These are phyloP conservation scores for Euphorbia peplus DNA, from an alignment of 345 rosid species.

Conservation along the genomic window DNA sequence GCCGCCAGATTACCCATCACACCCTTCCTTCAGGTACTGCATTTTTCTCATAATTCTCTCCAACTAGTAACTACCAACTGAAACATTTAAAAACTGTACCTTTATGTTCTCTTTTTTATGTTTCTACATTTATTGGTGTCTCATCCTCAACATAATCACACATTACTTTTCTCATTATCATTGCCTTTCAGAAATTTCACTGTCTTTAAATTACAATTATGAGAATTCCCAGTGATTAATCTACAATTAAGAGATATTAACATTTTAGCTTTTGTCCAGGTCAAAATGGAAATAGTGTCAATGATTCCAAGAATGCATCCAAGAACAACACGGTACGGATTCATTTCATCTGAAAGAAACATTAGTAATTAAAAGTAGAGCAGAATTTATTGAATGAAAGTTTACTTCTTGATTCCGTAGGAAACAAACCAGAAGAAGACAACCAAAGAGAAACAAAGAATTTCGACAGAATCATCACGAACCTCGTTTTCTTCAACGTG, in stretches of 20 bases:
- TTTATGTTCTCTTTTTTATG: not conserved
- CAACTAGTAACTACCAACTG: not conserved
- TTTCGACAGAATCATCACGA: conserved; percentile 65
- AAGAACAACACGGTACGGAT: conserved; percentile 50
- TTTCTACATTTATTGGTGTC: not conserved
- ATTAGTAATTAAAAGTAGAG: not conserved
- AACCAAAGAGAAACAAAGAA: conserved; percentile 49
- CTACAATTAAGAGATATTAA: conserved; percentile 16
- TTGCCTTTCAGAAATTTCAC: not conserved
- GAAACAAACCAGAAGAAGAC: conserved; percentile 46
- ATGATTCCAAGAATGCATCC: conserved; percentile 30
- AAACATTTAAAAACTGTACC: not conserved
- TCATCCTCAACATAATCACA: not conserved
- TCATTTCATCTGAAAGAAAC: not conserved
- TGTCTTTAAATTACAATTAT: not conserved
- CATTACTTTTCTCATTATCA: not conserved
- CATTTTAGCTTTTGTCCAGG: conserved; percentile 36
- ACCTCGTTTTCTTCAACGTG: conserved; percentile 67
- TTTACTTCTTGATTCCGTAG: conserved; percentile 44
- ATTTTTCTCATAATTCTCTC: not conserved
- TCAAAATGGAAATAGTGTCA: conserved; percentile 35
- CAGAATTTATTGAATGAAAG: conserved; percentile 7
- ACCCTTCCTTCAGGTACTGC: conserved; percentile 50
- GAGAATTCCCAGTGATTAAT: not conserved
- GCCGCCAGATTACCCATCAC: conserved; percentile 45